These are phyloP conservation scores for Saturnispora besseyi DNA, from an alignment of 805 yeast species.

Conservation along the genomic window DNA sequence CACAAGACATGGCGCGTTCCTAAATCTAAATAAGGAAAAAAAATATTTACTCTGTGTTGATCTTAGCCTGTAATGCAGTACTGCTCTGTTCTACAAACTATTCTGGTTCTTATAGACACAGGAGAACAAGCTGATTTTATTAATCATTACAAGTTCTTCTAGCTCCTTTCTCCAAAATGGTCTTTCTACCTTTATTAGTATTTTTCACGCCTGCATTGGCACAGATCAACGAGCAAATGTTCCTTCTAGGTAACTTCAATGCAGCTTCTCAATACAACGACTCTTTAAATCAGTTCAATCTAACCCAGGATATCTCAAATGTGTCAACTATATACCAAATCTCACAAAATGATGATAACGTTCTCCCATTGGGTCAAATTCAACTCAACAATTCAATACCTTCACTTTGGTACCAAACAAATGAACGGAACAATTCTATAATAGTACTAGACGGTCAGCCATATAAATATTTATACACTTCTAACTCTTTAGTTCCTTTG, in stretches of 20 bases:
- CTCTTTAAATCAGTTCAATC: constrained; percentile 16
- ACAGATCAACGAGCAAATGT: constrained; percentile 18
- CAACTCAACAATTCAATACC: constrained; percentile 2
- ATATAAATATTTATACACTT: constrained; percentile 12
- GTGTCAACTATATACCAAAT: constrained; percentile 16
- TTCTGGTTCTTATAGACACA: background rate
- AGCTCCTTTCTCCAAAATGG: background rate
- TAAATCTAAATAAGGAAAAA: background rate
- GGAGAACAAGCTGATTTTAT: background rate
- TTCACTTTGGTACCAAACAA: constrained; percentile 8
- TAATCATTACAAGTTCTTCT: background rate
- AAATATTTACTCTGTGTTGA: background rate
- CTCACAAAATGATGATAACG: constrained; percentile 10
- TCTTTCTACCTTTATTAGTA: background rate
- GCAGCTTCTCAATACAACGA: constrained; percentile 19
- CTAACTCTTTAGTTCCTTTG: constrained; percentile 4
- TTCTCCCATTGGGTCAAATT: background rate
- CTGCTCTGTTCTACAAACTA: background rate
- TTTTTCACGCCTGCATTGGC: constrained; percentile 9
- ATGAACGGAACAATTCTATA: constrained; percentile 4
- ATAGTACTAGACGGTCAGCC: constrained; percentile 22
- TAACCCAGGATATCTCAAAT: constrained; percentile 11
- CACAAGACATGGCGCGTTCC: constrained; percentile 5
- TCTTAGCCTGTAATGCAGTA: background rate
- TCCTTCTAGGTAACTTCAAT: constrained; percentile 23